Base-by-base conservation (phyloP, 2,329 filamentous ascomycete genomes). In the Cladophialophora carrionii region DNA sequence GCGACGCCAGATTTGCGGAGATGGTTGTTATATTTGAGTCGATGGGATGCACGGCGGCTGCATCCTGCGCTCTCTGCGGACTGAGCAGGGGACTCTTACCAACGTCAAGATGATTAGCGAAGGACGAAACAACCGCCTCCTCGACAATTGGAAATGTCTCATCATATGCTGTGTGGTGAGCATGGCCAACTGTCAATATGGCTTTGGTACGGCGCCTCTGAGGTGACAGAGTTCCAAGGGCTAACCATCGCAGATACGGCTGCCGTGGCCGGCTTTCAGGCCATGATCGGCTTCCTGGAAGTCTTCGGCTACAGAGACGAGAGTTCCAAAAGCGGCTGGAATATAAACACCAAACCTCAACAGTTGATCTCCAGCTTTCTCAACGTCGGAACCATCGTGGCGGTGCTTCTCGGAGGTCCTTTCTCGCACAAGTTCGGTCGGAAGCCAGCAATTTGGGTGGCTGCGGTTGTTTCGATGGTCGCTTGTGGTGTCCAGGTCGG, bases 181-280 rank as follows among this genome's bases (percentile, higher is more conserved):
- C 5, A 76, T 81, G 32, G 81, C 81, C 4, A 83, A 82, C 66
- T 81, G 83, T 77, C 81, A 85, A 68, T 84, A 84, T 71, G 82
- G 81, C 2, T 77, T 84, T 6, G 81, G 84, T 72, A 79, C 76
- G 9, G 77, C 78, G 2, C 77, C 78, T 10, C 75, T 83, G 0
- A 78, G 78, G 7, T 78, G 5, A 14, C 12, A 24, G 4, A 20
- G 8, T 8, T n/a, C n/a, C 26, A 10, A 43, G 22, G 12, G 51
- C 59, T 61, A 55, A 54, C 34, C 12, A 14, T 46, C 24, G 57
- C 59, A 61, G 59, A 61, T 41, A 61, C 59, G 9, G 59, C 59
- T 6, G 59, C 59, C 6, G 59, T 61, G 17, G 59, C 59, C 8
- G 59, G 77, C 1, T 72, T 82, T 4, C 80, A 83, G 69, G 80